Conservation (phyloP, 2,329 filamentous ascomycete species). For the Sclerotinia subarctica region DNA sequence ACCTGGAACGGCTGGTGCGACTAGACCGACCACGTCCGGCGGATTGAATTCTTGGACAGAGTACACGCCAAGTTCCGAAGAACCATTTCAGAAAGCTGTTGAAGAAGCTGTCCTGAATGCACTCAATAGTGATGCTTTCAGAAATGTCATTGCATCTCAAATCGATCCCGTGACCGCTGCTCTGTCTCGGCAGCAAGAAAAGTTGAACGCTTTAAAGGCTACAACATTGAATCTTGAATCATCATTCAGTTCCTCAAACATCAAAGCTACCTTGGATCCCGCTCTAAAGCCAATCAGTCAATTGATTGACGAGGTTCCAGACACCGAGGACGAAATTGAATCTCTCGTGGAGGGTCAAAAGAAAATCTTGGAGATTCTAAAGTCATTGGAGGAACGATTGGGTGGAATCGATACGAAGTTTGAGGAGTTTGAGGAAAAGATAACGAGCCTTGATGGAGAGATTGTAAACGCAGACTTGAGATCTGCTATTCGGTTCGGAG, state of each 20-base stretch:
- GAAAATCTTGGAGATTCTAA: constrained; percentile 22
- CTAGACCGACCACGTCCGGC: constrained; percentile 24
- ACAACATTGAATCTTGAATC: constrained; percentile 31
- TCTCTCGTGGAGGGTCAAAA: constrained; percentile 23
- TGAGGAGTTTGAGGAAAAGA: constrained; percentile 24
- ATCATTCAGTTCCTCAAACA: constrained; percentile 23
- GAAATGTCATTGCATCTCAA: constrained; percentile 28
- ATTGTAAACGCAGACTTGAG: constrained; percentile 28
- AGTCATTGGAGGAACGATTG: constrained; percentile 23
- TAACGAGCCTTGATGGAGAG: constrained; percentile 25
- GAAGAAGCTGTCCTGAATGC: constrained; percentile 28
- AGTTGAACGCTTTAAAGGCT: constrained; percentile 28
- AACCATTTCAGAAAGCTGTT: constrained; percentile 25
- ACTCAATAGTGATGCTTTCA: constrained; percentile 29
- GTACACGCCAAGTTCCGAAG: constrained; percentile 21
- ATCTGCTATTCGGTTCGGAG: constrained; percentile 30
- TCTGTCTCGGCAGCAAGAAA: constrained; percentile 28
- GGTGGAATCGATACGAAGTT: constrained; percentile 22
- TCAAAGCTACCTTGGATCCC: constrained; percentile 24
- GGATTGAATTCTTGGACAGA: constrained; percentile 20
- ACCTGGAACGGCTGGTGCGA: constrained; percentile 10
- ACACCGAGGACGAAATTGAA: constrained; percentile 25
- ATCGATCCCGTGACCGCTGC: constrained; percentile 26
- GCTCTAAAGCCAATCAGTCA: constrained; percentile 24
- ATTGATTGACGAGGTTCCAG: constrained; percentile 23